phyloP scores from a whole-genome alignment of 148 eudicot species.

The Talinum fruticosum region DNA sequence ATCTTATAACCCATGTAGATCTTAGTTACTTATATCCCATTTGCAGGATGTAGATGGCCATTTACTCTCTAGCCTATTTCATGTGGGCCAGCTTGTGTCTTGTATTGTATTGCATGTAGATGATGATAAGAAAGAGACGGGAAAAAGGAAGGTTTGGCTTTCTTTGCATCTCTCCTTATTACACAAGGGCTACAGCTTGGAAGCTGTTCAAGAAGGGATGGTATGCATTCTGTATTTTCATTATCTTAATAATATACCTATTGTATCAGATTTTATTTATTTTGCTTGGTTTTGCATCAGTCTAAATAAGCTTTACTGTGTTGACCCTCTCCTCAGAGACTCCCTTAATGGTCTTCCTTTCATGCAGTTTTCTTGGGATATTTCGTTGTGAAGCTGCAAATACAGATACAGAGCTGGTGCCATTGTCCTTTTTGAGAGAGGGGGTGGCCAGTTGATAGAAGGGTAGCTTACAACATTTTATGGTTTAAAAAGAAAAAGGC shows the following conservation, averaged over 20 bases:
- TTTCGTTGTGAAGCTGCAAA: too few species aligned
- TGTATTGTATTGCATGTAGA: slow-evolving; percentile 74
- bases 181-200: slow-evolving; percentile 73
- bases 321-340: neutral
- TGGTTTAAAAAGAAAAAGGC: too few species aligned
- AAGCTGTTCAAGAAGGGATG: slow-evolving; percentile 93
- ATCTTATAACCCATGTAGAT: neutral
- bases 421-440: too few species aligned
- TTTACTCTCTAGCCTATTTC: slow-evolving; percentile 61
- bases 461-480: too few species aligned
- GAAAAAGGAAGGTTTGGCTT: slow-evolving; percentile 83
- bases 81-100: slow-evolving; percentile 80
- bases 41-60: slow-evolving; percentile 47
- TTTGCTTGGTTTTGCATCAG: neutral
- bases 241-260: neutral
- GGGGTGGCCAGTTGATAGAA: too few species aligned
- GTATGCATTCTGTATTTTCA: slow-evolving; percentile 38
- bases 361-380: too few species aligned
- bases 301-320: neutral
- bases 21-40: neutral
- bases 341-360: neutral
- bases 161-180: slow-evolving; percentile 78
- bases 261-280: neutral
- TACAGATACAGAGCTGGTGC: too few species aligned
- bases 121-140: slow-evolving; percentile 77